Percentiles rank a stretch among this genome's conserved stretches.
Conservation (phyloP, 345 rosid genomes). For the Linum usitatissimum region DNA sequence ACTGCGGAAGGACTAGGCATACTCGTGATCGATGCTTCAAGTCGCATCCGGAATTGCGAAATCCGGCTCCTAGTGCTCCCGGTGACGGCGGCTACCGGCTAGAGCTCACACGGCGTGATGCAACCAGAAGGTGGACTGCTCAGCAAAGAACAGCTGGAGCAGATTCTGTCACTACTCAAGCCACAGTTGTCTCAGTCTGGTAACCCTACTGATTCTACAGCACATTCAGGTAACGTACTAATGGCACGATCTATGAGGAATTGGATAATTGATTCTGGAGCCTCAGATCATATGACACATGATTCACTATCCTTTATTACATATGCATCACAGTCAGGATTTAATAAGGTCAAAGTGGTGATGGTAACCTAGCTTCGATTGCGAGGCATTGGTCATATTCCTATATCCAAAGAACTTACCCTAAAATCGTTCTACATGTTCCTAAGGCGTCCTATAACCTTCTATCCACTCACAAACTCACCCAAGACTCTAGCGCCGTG, state of each 20-base stretch:
- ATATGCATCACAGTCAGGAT: not conserved
- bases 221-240: not conserved
- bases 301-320: not conserved
- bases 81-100: no score
- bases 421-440: slow-evolving; percentile 1
- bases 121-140: no score
- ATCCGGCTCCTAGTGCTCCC: no score
- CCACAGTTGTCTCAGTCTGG: not conserved
- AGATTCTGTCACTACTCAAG: not conserved
- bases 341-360: slow-evolving; percentile 3
- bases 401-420: not conserved
- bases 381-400: not conserved
- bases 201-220: not conserved
- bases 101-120: no score
- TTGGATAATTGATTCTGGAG: slow-evolving; percentile 10
- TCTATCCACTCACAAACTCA: not conserved
- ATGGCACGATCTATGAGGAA: not conserved
- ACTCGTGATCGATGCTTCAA: slow-evolving; percentile 8
- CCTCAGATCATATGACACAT: slow-evolving; percentile 5
- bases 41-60: not conserved
- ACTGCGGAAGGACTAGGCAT: slow-evolving; percentile 2
- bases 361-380: not conserved
- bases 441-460: not conserved
- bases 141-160: not conserved
- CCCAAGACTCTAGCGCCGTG: not conserved